These are phyloP conservation scores for Pyrenochaeta sp. DNA, from an alignment of 2,329 filamentous ascomycete species.

Conservation along the genomic window DNA sequence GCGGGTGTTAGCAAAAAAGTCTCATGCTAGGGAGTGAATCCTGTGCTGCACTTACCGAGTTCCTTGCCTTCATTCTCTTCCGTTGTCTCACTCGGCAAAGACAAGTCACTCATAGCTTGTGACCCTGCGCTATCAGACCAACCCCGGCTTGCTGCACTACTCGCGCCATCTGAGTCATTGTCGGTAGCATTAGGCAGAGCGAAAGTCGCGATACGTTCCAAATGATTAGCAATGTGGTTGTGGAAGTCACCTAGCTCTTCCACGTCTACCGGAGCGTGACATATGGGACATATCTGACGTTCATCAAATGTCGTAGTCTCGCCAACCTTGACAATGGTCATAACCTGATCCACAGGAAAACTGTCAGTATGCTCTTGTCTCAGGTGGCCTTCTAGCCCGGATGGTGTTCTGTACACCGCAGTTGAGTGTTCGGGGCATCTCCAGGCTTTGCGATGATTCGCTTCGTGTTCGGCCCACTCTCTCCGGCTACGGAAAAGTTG, in stretches of 20 bases:
- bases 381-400: conserved; percentile 40
- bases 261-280: conserved; percentile 28
- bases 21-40: not conserved
- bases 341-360: conserved; percentile 37
- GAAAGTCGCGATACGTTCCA: conserved; percentile 45
- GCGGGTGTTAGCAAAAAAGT: not conserved
- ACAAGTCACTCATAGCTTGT: conserved; percentile 22
- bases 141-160: conserved; percentile 40
- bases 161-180: conserved; percentile 40
- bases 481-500: conserved; percentile 46
- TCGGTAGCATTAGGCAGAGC: conserved; percentile 38
- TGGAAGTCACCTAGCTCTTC: conserved; percentile 35
- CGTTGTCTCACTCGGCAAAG: conserved; percentile 20
- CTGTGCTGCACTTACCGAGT: not conserved
- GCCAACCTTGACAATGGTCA: conserved; percentile 39
- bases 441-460: conserved; percentile 46
- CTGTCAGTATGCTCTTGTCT: conserved; percentile 35
- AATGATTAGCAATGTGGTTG: conserved; percentile 47
- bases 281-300: conserved; percentile 43
- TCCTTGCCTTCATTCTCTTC: conserved; percentile 3
- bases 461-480: conserved; percentile 49
- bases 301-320: conserved; percentile 42
- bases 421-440: conserved; percentile 44
- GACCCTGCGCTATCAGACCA: conserved; percentile 25
- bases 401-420: conserved; percentile 34